These are phyloP conservation scores for Phytophthora quininea DNA, from an alignment of 352 stramenopile genomes.

Conservation along the genomic window DNA sequence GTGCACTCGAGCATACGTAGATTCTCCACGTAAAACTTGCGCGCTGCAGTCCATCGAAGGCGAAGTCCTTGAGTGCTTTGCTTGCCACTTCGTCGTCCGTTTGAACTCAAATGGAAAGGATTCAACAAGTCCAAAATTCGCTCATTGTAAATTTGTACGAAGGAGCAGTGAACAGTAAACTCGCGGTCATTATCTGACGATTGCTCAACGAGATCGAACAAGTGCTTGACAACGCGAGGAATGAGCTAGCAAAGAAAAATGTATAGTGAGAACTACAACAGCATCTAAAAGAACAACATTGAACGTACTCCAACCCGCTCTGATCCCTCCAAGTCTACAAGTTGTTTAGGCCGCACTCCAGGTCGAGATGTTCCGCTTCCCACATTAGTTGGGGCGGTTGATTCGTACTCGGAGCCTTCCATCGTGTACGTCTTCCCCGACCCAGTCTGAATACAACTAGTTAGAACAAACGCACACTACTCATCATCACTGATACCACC, in stretches of 20 bases:
- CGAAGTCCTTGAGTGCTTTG: conserved; percentile 29
- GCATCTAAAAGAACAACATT: neutral
- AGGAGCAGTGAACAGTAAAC: conserved; percentile 62
- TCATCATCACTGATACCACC: conserved; percentile 2
- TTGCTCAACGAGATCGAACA: conserved; percentile 43
- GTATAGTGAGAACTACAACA: neutral
- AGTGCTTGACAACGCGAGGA: conserved; percentile 37
- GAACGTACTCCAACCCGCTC: conserved; percentile 35
- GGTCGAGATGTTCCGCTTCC: neutral
- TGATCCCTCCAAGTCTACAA: conserved; percentile 18
- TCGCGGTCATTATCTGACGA: conserved; percentile 46
- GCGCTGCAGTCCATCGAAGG: conserved; percentile 50
- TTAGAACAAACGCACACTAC: too few species aligned
- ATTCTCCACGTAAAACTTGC: conserved; percentile 72
- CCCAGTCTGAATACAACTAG: conserved; percentile 39
- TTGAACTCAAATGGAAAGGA: conserved; percentile 34
- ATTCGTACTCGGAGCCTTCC: conserved; percentile 47
- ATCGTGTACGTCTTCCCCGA: conserved; percentile 73
- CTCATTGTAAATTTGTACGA: conserved; percentile 91
- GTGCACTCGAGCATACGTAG: conserved; percentile 47
- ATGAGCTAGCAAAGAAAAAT: conserved; percentile 32
- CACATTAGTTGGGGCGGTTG: neutral
- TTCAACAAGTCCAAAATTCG: conserved; percentile 81
- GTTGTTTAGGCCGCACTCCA: conserved; percentile 24
- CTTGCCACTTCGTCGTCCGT: neutral